Conservation (phyloP, 805 yeast species). For the Limtongia smithiae region DNA sequence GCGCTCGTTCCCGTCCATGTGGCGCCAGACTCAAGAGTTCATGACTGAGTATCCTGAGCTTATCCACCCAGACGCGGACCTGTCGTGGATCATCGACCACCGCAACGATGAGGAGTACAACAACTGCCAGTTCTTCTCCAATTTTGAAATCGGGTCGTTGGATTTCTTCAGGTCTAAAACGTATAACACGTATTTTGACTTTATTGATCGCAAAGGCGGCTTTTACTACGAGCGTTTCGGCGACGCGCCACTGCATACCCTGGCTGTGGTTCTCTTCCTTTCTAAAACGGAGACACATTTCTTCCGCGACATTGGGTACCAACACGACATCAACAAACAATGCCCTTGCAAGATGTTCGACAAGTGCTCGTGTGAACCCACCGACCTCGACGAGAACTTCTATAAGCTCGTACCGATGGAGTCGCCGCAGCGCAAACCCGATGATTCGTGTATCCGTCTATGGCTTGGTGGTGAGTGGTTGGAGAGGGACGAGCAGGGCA, state of each 20-base stretch:
- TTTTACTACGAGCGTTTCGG: constrained; percentile 79
- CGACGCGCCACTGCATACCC: constrained; percentile 69
- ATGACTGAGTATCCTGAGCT: constrained; percentile 47
- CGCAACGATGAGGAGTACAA: constrained; percentile 62
- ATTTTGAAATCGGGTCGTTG: constrained; percentile 62
- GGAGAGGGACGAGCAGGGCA: constrained; percentile 23
- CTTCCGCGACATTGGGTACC: constrained; percentile 60
- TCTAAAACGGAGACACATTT: constrained; percentile 52
- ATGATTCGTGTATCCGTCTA: constrained; percentile 29
- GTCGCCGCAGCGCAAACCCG: constrained; percentile 28
- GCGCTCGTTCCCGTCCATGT: constrained; percentile 49
- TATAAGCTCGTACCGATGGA: constrained; percentile 30
- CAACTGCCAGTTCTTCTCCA: constrained; percentile 78
- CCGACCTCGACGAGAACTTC: constrained; percentile 26
- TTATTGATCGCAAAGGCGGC: constrained; percentile 59
- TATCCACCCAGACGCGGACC: constrained; percentile 50
- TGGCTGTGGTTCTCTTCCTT: constrained; percentile 57
- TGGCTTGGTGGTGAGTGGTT: constrained; percentile 31
- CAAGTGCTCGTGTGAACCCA: constrained; percentile 29
- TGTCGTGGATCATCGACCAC: constrained; percentile 44
- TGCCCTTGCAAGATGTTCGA: constrained; percentile 24
- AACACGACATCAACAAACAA: constrained; percentile 40
- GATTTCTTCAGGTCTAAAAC: constrained; percentile 56
- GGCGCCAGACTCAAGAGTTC: constrained; percentile 53
- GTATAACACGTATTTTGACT: constrained; percentile 53